phyloP scores from a whole-genome alignment of 768 basidiomycete species.

The Calocera cornea region DNA sequence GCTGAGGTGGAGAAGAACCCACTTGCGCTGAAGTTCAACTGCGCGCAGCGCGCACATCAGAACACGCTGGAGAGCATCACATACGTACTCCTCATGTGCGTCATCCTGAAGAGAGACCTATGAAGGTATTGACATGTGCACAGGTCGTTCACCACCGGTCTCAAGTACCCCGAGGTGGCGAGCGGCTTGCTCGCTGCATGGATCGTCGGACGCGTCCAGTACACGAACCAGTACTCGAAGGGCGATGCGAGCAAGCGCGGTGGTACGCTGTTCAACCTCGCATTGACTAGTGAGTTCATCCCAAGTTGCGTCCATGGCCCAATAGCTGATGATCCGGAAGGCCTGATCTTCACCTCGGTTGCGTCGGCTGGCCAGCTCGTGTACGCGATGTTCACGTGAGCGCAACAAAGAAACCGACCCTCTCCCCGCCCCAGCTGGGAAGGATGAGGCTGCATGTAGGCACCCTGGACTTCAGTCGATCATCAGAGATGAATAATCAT shows the following conservation, averaged over 20 bases:
- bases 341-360: neutral
- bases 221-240: constrained; percentile 35
- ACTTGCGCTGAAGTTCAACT: constrained; percentile 31
- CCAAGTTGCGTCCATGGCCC: neutral
- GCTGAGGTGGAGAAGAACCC: constrained; percentile 37
- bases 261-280: neutral
- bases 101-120: neutral
- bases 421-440: no score
- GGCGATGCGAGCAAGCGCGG: constrained; percentile 26
- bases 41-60: constrained; percentile 11
- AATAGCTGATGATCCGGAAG: neutral
- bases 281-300: neutral
- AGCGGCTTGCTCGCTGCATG: constrained; percentile 32
- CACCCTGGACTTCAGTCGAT: no score
- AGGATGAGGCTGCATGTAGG: no score
- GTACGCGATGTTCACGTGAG: neutral
- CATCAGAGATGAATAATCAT: no score
- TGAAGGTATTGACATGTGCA: neutral
- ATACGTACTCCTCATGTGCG: neutral
- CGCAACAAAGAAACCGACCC: no score
- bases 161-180: constrained; percentile 33
- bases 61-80: constrained; percentile 11
- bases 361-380: neutral
- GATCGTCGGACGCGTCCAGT: constrained; percentile 30
- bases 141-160: constrained; percentile 24